Base-by-base conservation (phyloP, 441 rosid genomes). In the Syzygium syzygioides region DNA sequence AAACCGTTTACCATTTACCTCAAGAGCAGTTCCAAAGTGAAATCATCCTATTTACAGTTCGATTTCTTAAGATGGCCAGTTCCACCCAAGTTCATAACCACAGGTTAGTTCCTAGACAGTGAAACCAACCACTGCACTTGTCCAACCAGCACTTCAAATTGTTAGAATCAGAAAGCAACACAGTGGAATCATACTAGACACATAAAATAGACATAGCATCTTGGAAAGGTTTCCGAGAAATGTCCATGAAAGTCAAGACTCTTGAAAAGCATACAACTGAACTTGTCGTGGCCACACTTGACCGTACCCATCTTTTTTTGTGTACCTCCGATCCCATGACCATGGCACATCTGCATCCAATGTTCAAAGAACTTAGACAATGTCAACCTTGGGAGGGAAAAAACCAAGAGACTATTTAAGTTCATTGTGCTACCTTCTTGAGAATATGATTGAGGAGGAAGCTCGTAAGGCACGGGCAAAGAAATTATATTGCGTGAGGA, bases 291-390 rank as follows among this genome's bases (percentile, higher is more conserved):
- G 98, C 98, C 99, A 95, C 90, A 94, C 94, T 91, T 95, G 98
- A 66, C 99, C 98, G n/a, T 94, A 94, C 79, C 95, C 98, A 91
- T 97, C 99, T 93, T 94, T 95, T 92, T 96, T 92, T 55, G 71
- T 90, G 91, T 98, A 96, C 79, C 87, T 91, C 88, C 97, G 91
- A 91, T 97, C 99, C 99, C 99, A 96, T 45, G 97, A 98, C 99
- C 98, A 97, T 1, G 99, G 98, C 76, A 95, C 93, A 91, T 98
- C 99, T 97, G 96, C 87, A 90, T 66, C 88, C 52, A 76, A 50
- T 19, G 64, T 52, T 55, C 79, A 32, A 66, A 52, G 34, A 59
- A 85, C 88, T 91, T 18, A 76, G 79, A 88, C 59, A 66, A 79
- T 52, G 64, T 53, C 45, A 85, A 55, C 50, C 64, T 85, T 20